These are phyloP conservation scores for Fusarium robinianum DNA, from an alignment of 2,329 filamentous ascomycete genomes.

Conservation along the genomic window DNA sequence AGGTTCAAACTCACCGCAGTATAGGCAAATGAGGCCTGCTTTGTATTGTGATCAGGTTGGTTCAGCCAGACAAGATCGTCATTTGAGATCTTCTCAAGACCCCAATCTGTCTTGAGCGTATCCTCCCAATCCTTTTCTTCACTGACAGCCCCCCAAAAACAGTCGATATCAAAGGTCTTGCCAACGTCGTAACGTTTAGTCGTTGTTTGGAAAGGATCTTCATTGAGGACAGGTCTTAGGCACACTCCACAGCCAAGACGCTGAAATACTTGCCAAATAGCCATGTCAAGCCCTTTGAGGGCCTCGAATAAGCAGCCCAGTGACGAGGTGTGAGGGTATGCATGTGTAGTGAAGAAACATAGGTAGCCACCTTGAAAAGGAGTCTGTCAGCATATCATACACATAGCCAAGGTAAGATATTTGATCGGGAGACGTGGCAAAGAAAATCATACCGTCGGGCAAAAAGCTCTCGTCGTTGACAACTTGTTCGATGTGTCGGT, in stretches of 20 bases:
- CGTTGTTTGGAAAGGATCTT: background rate
- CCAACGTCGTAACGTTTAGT: background rate
- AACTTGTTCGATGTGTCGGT: background rate
- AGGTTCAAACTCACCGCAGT: background rate
- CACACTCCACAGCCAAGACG: constrained; percentile 4
- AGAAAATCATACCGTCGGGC: constrained; percentile 2
- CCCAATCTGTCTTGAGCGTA: background rate
- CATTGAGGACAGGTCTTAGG: background rate
- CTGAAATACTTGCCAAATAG: constrained; percentile 3
- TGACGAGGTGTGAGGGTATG: background rate
- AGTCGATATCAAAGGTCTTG: background rate
- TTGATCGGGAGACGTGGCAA: background rate
- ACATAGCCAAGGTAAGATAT: background rate
- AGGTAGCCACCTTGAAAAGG: constrained; percentile 1
- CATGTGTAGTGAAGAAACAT: constrained; percentile 1
- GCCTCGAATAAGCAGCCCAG: background rate
- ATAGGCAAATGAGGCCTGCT: constrained; percentile 2
- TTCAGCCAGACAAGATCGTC: constrained; percentile 3
- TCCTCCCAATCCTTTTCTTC: background rate
- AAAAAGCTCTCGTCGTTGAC: background rate
- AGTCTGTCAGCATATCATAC: background rate
- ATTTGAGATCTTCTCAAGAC: background rate
- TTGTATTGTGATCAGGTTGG: background rate
- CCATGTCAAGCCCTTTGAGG: constrained; percentile 6
- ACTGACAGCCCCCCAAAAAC: background rate